A percentile compares a stretch with the other conserved stretches of the same genome.
Evolutionary conservation across 345 rosid species (phyloP).

Genomic region (Dipteronia dyeriana): DNA sequence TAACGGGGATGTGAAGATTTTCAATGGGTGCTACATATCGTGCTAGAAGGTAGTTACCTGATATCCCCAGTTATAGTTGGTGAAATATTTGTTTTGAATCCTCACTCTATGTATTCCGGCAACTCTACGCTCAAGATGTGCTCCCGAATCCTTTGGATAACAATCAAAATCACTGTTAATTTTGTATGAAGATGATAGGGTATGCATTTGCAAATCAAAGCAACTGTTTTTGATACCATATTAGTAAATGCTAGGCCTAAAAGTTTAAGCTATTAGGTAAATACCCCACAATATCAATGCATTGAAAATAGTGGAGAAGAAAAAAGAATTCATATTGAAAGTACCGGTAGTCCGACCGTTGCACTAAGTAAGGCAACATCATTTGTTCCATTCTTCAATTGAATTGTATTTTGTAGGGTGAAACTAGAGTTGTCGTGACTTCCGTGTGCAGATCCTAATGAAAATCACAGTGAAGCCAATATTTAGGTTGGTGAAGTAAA

Average conservation of each 20-base stretch:
- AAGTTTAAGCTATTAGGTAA: background rate
- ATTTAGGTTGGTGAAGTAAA: background rate
- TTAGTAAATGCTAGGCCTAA: background rate
- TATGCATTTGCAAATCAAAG: background rate
- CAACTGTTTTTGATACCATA: background rate
- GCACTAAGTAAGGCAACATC: conserved; percentile 50
- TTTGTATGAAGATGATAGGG: background rate
- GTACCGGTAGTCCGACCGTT: conserved; percentile 57
- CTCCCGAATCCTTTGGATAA: conserved; percentile 54
- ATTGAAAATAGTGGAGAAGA: background rate
- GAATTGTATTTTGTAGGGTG: conserved; percentile 24
- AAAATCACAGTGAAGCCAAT: background rate
- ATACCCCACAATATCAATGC: background rate
- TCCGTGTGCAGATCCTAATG: conserved; percentile 51
- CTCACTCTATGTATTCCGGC: conserved; percentile 40
- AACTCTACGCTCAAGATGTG: conserved; percentile 43
- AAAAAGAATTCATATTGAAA: background rate
- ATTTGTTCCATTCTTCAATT: conserved; percentile 39
- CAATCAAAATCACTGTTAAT: background rate
- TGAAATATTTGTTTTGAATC: conserved; percentile 31
- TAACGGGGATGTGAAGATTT: background rate
- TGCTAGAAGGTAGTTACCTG: conserved; percentile 40
- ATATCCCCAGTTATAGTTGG: conserved; percentile 53
- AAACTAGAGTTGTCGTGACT: conserved; percentile 20
- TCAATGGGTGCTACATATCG: background rate